Percentiles rank a stretch among this genome's conserved stretches.
phyloP scores from a whole-genome alignment of 78 protist species.

The Dictyostelium discoideum region dicty_2.7 NC_007091.3:864001-864500 shows the following conservation, averaged over 20 bases:
- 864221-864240: no score
- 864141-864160: background rate
- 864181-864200: no score
- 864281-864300: background rate
- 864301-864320: background rate
- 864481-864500: background rate
- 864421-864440: background rate
- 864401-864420: background rate
- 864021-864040: background rate
- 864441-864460: background rate
- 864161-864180: background rate
- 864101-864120: background rate
- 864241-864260: no score
- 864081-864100: conserved; percentile 9
- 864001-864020: background rate
- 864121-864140: no score
- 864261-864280: no score
- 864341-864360: background rate
- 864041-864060: background rate
- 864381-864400: background rate
- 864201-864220: no score
- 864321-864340: background rate
- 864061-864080: background rate
- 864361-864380: background rate
- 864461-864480: no score